A percentile compares a stretch with the other conserved stretches of the same genome.
Conservation (phyloP, 768 basidiomycete species). For the Xerocomellus amylosporus region DNA sequence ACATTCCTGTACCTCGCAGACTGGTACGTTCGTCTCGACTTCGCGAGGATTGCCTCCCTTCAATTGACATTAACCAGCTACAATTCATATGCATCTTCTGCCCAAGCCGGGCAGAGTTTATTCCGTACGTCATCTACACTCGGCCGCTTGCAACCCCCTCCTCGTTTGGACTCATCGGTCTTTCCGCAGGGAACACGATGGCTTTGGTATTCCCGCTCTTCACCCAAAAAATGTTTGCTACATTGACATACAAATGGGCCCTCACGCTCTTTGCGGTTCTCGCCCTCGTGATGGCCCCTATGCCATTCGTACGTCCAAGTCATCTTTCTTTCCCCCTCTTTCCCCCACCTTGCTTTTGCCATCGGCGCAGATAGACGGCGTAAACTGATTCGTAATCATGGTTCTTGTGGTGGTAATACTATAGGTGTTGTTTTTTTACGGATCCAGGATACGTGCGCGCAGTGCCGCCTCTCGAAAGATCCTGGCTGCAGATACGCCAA, state of each 20-base stretch:
- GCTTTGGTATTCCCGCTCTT: conserved; percentile 50
- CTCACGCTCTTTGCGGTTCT: conserved; percentile 41
- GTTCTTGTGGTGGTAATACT: neutral
- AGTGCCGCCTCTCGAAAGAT: conserved; percentile 24
- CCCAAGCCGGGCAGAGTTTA: conserved; percentile 51
- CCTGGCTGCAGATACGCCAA: conserved; percentile 13
- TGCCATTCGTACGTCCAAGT: conserved; percentile 39
- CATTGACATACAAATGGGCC: conserved; percentile 50
- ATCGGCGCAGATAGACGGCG: neutral
- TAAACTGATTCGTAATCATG: neutral
- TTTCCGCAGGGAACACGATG: conserved; percentile 35
- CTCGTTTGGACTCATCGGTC: neutral
- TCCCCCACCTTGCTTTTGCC: no score
- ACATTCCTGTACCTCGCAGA: conserved; percentile 51
- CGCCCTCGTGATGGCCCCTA: conserved; percentile 42
- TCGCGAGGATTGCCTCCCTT: neutral
- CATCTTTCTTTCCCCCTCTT: neutral
- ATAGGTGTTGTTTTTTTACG: conserved; percentile 31
- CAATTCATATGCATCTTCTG: conserved; percentile 50
- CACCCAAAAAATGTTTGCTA: conserved; percentile 43
- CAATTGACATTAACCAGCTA: conserved; percentile 28
- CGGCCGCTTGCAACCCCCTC: neutral
- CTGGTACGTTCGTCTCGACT: conserved; percentile 33
- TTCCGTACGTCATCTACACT: conserved; percentile 32
- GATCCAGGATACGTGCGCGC: conserved; percentile 32